Evolutionary conservation across 2,329 filamentous ascomycete genomes (phyloP), one percentile per base, ranked within the genome.

Genomic region (Byssothecium circinans): DNA sequence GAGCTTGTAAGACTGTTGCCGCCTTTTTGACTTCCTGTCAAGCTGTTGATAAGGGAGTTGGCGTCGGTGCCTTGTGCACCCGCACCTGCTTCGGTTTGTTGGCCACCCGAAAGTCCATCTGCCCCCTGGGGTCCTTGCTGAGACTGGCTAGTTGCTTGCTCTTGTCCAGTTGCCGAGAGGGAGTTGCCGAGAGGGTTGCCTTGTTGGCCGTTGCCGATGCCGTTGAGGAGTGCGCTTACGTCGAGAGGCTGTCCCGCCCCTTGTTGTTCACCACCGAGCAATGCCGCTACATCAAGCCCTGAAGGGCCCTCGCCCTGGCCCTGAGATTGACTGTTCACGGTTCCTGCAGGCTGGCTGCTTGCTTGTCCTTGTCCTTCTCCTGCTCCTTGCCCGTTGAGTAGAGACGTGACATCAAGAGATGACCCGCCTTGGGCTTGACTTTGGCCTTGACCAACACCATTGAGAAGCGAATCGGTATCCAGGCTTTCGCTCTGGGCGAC

Each of bases 401-500:
- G 20, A 6, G 49, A 23, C 23, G 36, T 37, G 17, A 39, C 49
- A 19, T 55, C 46, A 17, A 55, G 30, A 6, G 47, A 49, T 41
- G 38, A n/a, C 46, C 36, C 15, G 22, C 20, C 17, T 22, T 18
- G 23, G 43, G 40, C n/a, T 23, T 43, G 32, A 33, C 41, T 34
- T 23, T 44, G 41, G 30, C 45, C 43, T 30, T 48, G 45, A 41
- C 30, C 35, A 23, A 55, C 41, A 23, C 51, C 47, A 27, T 57
- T 50, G 33, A 63, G 44, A 17, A 66, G 54, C 14, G 62, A 48
- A 23, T 43, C 50, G 18, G 52, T 44, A 29, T 64, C 58, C 3
- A 63, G 36, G 43, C 56, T 49, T 17, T 43, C 29, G 20, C 19
- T 50, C 46, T 58, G 57, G 33, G 53, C 53, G 19, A 49, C 46